Percentiles rank a stretch among this genome's conserved stretches.
Conservation (phyloP, 2,329 filamentous ascomycete genomes). For the Botrytis fragariae region DNA sequence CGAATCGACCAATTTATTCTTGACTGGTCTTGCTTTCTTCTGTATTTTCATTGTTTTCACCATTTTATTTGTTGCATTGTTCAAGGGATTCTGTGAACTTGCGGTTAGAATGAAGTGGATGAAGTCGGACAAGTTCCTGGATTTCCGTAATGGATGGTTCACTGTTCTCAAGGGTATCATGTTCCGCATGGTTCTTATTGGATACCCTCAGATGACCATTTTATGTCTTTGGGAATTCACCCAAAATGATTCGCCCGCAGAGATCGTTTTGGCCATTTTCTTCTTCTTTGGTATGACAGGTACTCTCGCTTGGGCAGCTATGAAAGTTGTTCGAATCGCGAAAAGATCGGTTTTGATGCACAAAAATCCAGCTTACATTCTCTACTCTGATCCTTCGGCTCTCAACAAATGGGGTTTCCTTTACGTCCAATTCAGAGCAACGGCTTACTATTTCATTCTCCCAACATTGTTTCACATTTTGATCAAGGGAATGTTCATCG, state of each 20-base stretch:
- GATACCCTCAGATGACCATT: slow-evolving; percentile 86
- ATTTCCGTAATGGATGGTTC: slow-evolving; percentile 93
- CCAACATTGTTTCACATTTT: slow-evolving; percentile 74
- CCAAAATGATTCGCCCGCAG: slow-evolving; percentile 76
- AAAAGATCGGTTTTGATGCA: slow-evolving; percentile 87
- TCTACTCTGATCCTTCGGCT: slow-evolving; percentile 90
- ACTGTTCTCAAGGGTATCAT: slow-evolving; percentile 91
- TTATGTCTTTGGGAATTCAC: slow-evolving; percentile 94
- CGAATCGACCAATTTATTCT: slow-evolving; percentile 87
- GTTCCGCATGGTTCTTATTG: slow-evolving; percentile 85
- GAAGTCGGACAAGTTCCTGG: slow-evolving; percentile 80
- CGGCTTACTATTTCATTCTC: slow-evolving; percentile 92
- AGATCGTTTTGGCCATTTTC: slow-evolving; percentile 83
- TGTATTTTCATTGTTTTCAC: slow-evolving; percentile 77
- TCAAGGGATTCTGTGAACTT: slow-evolving; percentile 79
- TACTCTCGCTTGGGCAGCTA: slow-evolving; percentile 80
- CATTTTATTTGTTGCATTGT: slow-evolving; percentile 67
- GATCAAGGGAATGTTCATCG: slow-evolving; percentile 88
- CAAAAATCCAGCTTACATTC: slow-evolving; percentile 94
- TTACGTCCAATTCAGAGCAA: slow-evolving; percentile 94
- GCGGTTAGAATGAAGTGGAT: slow-evolving; percentile 74
- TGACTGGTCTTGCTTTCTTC: slow-evolving; percentile 89
- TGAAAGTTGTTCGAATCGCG: slow-evolving; percentile 86
- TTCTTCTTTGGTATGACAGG: slow-evolving; percentile 79
- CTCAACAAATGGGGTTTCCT: slow-evolving; percentile 98